Evolutionary conservation across 2,329 filamentous ascomycete species (phyloP).

Genomic region (Aspergillus awamori): DNA sequence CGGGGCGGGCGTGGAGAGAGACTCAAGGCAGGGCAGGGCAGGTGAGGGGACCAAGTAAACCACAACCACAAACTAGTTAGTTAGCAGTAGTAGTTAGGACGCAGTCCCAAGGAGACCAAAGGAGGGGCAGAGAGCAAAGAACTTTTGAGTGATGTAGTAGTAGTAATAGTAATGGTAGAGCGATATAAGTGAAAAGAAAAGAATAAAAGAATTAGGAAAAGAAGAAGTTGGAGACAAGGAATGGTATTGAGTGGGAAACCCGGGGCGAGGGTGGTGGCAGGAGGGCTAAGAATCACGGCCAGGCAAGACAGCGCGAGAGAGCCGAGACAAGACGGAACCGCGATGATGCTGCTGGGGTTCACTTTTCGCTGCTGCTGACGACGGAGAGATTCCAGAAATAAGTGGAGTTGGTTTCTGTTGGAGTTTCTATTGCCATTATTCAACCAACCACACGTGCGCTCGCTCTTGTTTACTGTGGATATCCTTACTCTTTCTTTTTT

Average conservation of each 20-base stretch:
- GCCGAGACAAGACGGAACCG: slow-evolving; percentile 6
- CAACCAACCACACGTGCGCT: not conserved
- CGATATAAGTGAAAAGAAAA: no score
- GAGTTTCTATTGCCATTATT: not conserved
- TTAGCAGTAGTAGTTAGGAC: no score
- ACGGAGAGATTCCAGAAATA: slow-evolving; percentile 6
- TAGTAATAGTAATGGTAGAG: no score
- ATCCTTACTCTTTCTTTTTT: no score
- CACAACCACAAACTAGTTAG: not conserved
- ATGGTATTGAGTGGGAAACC: not conserved
- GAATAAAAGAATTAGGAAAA: no score
- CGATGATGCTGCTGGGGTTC: slow-evolving; percentile 3
- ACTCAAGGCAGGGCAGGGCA: not conserved
- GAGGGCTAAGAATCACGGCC: not conserved
- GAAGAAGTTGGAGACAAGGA: not conserved
- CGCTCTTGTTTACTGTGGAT: no score
- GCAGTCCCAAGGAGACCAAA: not conserved
- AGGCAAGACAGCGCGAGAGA: not conserved
- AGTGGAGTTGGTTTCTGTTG: slow-evolving; percentile 3
- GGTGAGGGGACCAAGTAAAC: slow-evolving; percentile 7
- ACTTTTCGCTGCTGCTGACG: slow-evolving; percentile 1
- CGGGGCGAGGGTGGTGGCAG: not conserved
- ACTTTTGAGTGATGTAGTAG: no score
- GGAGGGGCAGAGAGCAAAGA: not conserved
- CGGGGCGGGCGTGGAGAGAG: not conserved